Base-by-base conservation (phyloP, 495 filamentous ascomycete species). In the Rhizodiscina lignyota region DNA sequence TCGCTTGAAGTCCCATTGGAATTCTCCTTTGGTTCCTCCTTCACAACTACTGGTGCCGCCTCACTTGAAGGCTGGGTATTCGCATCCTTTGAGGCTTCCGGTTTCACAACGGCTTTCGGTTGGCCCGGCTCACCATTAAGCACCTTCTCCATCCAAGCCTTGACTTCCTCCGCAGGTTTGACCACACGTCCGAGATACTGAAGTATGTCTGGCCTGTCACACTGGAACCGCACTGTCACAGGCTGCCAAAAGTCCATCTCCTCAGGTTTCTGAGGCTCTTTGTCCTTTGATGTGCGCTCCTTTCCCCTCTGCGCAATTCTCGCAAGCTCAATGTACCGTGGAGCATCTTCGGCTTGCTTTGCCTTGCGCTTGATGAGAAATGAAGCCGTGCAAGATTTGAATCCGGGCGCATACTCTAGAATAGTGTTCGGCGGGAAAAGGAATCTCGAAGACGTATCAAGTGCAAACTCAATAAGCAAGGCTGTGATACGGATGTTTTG, bases 381-480 rank as follows among this genome's bases (percentile, higher is more conserved):
- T 1, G 72, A 77, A 20, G 70, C 72, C 37, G 70, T 60, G 15
- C 72, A 62, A 59, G 37, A 60, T 53, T 23, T 53, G 27, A 53
- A 48, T 19, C 48, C 52, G 10, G 56, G 63, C 17, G 63, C 51
- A 34, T 65, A 80, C 49, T 97, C 86, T 5, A 96, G 56, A 30
- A 96, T 79, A 37, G 76, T 76, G 48, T 83, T 68, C 51, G 81
- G 84, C 0, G 89, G 89, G 49, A 97, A 89, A 15, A 86, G 53
- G 49, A 84, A 96, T 15, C 86, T 74, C 49, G 94, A 89, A 6
- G 84, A 84, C 13, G 68, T 72, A 11, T 68, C 69, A 5, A 72
- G 77, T 21, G 61, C 63, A 45, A 94, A 92, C 49, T 94, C 87
- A 36, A 97, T 80, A 6, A 86, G 30, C 72, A 2, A 93, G 63